Conservation (phyloP, 257 asterid species). For the Jasminum sambac region DNA sequence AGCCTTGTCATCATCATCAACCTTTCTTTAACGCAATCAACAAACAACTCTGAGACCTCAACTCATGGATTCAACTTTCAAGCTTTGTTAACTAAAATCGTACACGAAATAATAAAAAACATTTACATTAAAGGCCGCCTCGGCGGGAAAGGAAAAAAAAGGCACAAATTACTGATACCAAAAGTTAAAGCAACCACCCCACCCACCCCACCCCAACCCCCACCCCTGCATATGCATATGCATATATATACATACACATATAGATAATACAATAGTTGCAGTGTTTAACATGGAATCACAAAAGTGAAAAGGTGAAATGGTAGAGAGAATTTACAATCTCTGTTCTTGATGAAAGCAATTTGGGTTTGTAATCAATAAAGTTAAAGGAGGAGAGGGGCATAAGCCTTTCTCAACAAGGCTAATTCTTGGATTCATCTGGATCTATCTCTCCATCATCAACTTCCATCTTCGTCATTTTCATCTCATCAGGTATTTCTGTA, state of each 20-base stretch:
- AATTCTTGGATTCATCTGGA: conserved; percentile 1
- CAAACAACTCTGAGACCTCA: too few relatives aligned
- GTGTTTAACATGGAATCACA: not conserved
- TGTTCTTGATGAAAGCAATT: not conserved
- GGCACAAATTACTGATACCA: not conserved
- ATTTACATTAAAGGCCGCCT: too few relatives aligned
- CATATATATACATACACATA: too few relatives aligned
- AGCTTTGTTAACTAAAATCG: not conserved
- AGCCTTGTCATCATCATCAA: too few relatives aligned
- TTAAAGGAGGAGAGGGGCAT: not conserved
- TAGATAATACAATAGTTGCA: too few relatives aligned
- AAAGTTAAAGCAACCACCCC: conserved; percentile 2
- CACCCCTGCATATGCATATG: not conserved
- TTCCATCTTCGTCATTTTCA: not conserved
- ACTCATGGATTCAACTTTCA: not conserved
- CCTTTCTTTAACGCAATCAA: too few relatives aligned
- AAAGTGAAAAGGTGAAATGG: not conserved
- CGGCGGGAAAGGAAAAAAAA: not conserved
- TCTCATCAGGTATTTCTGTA: not conserved
- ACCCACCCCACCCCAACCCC: not conserved
- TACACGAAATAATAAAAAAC: not conserved
- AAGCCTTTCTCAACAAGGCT: not conserved
- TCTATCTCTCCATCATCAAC: not conserved
- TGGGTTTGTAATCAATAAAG: not conserved
- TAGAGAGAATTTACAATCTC: not conserved